These are phyloP conservation scores for Solanum medicagineum DNA, from an alignment of 257 asterid genomes.

Conservation along the genomic window DNA sequence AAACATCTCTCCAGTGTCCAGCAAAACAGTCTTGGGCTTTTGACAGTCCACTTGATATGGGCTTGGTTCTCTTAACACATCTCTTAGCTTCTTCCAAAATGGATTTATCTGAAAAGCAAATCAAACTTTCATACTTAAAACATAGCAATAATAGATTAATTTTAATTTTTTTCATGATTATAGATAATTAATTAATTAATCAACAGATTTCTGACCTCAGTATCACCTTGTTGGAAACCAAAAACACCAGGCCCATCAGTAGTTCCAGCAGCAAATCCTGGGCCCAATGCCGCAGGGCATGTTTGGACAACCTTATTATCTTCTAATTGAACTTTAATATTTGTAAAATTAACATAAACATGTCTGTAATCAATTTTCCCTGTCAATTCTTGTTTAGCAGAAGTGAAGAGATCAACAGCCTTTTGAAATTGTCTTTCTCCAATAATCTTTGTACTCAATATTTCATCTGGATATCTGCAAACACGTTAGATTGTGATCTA, in stretches of 20 bases:
- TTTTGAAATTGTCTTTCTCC: constrained; percentile 48
- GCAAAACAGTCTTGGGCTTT: constrained; percentile 42
- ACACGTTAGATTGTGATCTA: not conserved
- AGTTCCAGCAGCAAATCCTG: constrained; percentile 66
- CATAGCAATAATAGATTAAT: not conserved
- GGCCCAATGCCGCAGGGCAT: constrained; percentile 62
- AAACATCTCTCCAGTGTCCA: constrained; percentile 49
- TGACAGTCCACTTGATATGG: constrained; percentile 49
- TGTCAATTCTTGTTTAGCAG: constrained; percentile 33
- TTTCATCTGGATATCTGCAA: constrained; percentile 44
- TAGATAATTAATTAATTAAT: not conserved
- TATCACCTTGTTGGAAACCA: constrained; percentile 53
- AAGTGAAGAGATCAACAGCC: constrained; percentile 34
- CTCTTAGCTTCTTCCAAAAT: constrained; percentile 37
- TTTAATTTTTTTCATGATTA: not conserved
- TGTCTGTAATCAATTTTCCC: constrained; percentile 45
- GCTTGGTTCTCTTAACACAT: constrained; percentile 34
- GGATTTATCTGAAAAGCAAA: constrained; percentile 27
- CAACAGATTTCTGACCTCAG: constrained; percentile 18
- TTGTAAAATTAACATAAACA: constrained; percentile 30
- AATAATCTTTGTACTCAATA: constrained; percentile 48
- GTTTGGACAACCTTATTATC: constrained; percentile 37
- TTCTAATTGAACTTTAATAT: constrained; percentile 27
- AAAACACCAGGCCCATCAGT: constrained; percentile 63
- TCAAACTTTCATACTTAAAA: not conserved